Base-by-base conservation (phyloP, 495 filamentous ascomycete genomes). In the Paragyromitra xinjiangensis region DNA sequence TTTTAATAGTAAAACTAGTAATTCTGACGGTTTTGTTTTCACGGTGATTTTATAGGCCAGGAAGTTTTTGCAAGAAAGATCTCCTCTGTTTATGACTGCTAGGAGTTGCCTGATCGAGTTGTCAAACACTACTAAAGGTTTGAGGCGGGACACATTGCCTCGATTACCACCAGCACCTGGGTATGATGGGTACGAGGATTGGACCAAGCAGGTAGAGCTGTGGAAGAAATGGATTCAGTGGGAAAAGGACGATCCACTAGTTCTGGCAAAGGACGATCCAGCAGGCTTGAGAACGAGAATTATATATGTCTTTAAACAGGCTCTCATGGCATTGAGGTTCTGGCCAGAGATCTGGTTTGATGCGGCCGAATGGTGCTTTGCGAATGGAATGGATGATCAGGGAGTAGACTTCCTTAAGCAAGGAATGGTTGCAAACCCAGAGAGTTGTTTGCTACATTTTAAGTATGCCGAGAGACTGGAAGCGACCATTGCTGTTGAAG, bases 261-360 rank as follows among this genome's bases (percentile, higher is more conserved):
- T 96, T 67, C 82, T 98, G 14, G 92, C 88, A 82, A 90, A 89
- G 37, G 93, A 98, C 19, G 94, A 98, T 77, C 83, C 85, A 6
- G 85, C 87, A 42, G 87, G 89, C 0, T 96, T 91, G 84, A 91
- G 90, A 74, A 86, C 88, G 69, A 91, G 95, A 26, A 88, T 98
- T 69, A 81, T 97, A 29, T 95, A 94, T 84, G 91, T 92, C 71
- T 98, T 96, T 86, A 95, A 94, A 84, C 95, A 97, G 83, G 92
- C 95, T 39, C 85, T 95, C 48, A 98, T 98, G 94, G 91, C 94
- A 8, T 85, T 99, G 73, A 88, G 93, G 67, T 99, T 97, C 82
- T 92, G 94, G 87, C 95, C 96, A 2, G 92, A 95, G 82, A 89
- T 98, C 76, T 99, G 95, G 95, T 95, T 92, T 77, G 94, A 97